A percentile compares a stretch with the other conserved stretches of the same genome.
Conservation (phyloP, 169 alveolate genomes). For the Babesia bovis region DNA sequence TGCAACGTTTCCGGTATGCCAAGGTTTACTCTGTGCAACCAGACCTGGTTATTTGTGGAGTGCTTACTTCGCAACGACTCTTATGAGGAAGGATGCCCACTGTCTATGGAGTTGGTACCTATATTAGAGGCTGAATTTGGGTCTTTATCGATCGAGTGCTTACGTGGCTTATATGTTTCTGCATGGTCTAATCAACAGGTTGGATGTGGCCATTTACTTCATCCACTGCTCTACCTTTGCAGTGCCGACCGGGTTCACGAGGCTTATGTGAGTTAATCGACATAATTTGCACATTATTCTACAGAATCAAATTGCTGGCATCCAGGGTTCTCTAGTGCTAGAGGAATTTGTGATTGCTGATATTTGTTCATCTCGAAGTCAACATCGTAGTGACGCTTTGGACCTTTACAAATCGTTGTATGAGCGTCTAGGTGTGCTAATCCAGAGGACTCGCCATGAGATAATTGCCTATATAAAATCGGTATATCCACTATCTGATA, state of each 20-base stretch:
- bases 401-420: conserved; percentile 35
- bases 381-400: conserved; percentile 35
- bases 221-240: conserved; percentile 46
- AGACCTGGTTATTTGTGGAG: conserved; percentile 60
- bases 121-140: conserved; percentile 51
- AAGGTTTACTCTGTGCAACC: conserved; percentile 40
- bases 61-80: conserved; percentile 52
- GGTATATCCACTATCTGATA: conserved; percentile 10
- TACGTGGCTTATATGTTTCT: conserved; percentile 47
- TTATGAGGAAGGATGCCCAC: conserved; percentile 30
- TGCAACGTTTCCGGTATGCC: conserved; percentile 55
- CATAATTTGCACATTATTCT: background rate
- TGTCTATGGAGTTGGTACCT: conserved; percentile 50
- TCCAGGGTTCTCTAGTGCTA: conserved; percentile 18
- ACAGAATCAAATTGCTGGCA: conserved; percentile 21
- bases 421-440: conserved; percentile 31
- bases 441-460: conserved; percentile 6
- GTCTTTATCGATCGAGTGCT: conserved; percentile 43
- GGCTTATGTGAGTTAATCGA: conserved; percentile 9
- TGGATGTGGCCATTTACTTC: conserved; percentile 56
- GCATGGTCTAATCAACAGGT: conserved; percentile 64
- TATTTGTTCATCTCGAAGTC: conserved; percentile 12
- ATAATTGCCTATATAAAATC: conserved; percentile 1
- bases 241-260: conserved; percentile 32
- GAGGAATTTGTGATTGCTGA: conserved; percentile 47